Base-by-base conservation (phyloP, 1,284 basidiomycete genomes). In the Mycocalia duriaeana region DNA sequence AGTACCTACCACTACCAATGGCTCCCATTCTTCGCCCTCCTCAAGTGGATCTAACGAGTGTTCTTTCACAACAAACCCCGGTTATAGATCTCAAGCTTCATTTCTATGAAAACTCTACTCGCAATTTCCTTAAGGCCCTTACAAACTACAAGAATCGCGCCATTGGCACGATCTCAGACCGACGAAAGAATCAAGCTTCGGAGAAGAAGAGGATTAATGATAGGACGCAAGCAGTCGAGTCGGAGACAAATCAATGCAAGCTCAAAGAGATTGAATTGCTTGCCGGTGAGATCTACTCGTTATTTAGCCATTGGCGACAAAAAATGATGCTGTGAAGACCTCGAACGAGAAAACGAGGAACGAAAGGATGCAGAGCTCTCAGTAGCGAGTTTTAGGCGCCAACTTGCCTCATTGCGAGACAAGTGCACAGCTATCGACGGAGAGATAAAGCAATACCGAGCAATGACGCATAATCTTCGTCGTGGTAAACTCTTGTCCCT, bases 261-360 rank as follows among this genome's bases (percentile, higher is more conserved):
- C 55, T 85, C 24, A 75, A 72, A 55, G 87, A 89, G 64, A 82
- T 89, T 37, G 82, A 87, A 45, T 68, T 90, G 26, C 72, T 86
- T 23, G 73, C 78, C 47, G 76, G 85, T 87, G 58, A 31, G 79
- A 69, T 35, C 18, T 36, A 18, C 13, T 23, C 37, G 14, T 36
- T 5, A 36, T 14, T 5, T 4, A 19, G 14, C 11, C 18, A 46
- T 13, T 19, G 20, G 9, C 23, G 11, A 16, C 16, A 14, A 14
- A 13, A 35, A 22, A 31, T 42, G 11, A 46, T 13, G 38, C 8
- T 37, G n/a, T n/a, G 19, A 57, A 88, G 87, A 77, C 11, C 63
- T 90, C 35, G 82, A 81, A 55, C 70, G 71, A 48, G 87, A 90
- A 58, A 78, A 81, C 50, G 79, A 81, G 46, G 87, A 89, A 58